Evolutionary conservation across 441 rosid genomes (phyloP).

Genomic region (Kokia cookei): DNA sequence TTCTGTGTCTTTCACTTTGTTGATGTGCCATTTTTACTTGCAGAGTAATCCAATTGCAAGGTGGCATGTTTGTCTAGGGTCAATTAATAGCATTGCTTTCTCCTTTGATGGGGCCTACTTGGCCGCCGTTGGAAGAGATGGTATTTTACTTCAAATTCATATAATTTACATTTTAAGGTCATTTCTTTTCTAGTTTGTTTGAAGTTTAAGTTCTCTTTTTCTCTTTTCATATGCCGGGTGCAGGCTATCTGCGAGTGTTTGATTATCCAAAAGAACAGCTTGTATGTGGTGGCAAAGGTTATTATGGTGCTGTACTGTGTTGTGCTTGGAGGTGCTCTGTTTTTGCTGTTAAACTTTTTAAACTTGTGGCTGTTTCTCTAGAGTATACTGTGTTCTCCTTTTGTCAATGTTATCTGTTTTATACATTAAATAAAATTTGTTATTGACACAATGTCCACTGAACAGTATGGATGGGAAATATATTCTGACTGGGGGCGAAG

Average conservation of each 20-base stretch:
- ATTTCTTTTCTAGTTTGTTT: slow-evolving; percentile 9
- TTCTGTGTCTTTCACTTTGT: slow-evolving; percentile 1
- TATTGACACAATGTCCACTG: slow-evolving; percentile 18
- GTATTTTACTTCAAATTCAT: slow-evolving; percentile 30
- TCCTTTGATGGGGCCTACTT: slow-evolving; percentile 78
- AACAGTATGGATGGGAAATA: slow-evolving; percentile 95
- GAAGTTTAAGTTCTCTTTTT: slow-evolving; percentile 10
- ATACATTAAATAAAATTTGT: not conserved
- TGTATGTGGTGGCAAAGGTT: slow-evolving; percentile 91
- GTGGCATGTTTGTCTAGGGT: slow-evolving; percentile 95
- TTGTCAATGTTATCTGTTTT: not conserved
- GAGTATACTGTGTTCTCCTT: not conserved
- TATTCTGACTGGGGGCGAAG: slow-evolving; percentile 97
- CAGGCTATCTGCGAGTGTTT: slow-evolving; percentile 87
- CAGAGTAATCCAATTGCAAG: slow-evolving; percentile 98
- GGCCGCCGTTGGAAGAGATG: slow-evolving; percentile 98
- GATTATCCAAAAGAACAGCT: slow-evolving; percentile 87
- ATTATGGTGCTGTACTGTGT: slow-evolving; percentile 88
- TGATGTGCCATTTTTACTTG: slow-evolving; percentile 22
- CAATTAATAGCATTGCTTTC: slow-evolving; percentile 84
- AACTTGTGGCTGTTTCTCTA: slow-evolving; percentile 1
- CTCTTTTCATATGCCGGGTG: not conserved
- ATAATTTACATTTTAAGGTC: not conserved
- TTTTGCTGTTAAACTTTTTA: not conserved
- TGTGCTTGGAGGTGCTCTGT: slow-evolving; percentile 90